Evolutionary conservation across 805 yeast genomes (phyloP).

Genomic region (Candida hispaniensis): DNA sequence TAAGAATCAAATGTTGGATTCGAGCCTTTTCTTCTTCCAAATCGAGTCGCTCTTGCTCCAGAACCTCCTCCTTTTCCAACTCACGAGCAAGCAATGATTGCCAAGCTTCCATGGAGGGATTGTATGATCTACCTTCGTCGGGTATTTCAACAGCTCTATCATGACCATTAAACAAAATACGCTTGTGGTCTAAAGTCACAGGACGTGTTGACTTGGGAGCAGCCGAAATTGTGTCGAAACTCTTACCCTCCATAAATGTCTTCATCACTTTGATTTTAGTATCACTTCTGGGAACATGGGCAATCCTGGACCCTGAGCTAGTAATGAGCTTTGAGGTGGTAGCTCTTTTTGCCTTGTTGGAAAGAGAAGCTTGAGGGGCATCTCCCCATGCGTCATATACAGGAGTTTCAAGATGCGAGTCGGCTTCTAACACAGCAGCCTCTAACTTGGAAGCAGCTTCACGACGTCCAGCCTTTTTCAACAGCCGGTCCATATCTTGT

Average conservation of each 20-base stretch:
- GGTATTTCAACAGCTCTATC: constrained; percentile 38
- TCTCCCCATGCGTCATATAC: constrained; percentile 65
- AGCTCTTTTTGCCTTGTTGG: neutral
- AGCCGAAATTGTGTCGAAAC: constrained; percentile 5
- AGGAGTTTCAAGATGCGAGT: constrained; percentile 48
- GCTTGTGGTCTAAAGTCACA: constrained; percentile 42
- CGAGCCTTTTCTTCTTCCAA: constrained; percentile 53
- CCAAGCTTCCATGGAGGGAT: constrained; percentile 84
- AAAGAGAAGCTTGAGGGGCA: neutral
- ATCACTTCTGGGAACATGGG: constrained; percentile 4
- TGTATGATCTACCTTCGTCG: constrained; percentile 84
- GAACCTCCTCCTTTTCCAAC: constrained; percentile 50
- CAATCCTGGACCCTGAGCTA: constrained; percentile 3
- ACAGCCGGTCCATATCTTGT: constrained; percentile 50
- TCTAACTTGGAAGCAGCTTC: constrained; percentile 40
- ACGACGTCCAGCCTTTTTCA: constrained; percentile 68
- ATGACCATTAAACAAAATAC: constrained; percentile 42
- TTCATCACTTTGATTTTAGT: neutral
- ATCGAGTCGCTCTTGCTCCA: constrained; percentile 52
- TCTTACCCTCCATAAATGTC: constrained; percentile 4
- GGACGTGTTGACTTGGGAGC: constrained; percentile 24
- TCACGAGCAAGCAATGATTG: constrained; percentile 56
- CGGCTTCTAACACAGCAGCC: constrained; percentile 46
- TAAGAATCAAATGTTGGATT: constrained; percentile 54
- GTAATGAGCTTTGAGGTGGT: constrained; percentile 9